phyloP scores from a whole-genome alignment of 2,329 filamentous ascomycete genomes.

The Ascochyta viciae-villosae region DNA sequence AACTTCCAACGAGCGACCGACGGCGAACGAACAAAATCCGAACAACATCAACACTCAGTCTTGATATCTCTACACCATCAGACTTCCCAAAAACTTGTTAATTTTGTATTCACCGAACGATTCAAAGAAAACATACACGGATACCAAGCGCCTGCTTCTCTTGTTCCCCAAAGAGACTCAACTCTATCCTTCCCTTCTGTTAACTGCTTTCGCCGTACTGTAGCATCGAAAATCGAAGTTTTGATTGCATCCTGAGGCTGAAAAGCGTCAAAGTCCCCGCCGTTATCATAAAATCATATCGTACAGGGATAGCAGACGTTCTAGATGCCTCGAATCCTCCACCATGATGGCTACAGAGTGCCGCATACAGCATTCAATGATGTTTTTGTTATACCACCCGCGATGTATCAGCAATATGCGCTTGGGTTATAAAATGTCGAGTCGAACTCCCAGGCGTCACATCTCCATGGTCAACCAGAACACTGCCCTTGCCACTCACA shows the following conservation, averaged over 20 bases:
- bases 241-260: too few species aligned
- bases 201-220: too few species aligned
- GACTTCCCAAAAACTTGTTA: neutral
- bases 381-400: neutral
- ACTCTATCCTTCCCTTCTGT: too few species aligned
- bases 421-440: neutral
- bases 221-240: neutral
- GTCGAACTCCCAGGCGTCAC: neutral
- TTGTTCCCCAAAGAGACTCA: too few species aligned
- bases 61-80: neutral
- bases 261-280: neutral
- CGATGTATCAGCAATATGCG: neutral
- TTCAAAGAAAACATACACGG: too few species aligned
- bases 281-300: neutral
- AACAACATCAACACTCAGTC: neutral
- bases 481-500: constrained; percentile 12
- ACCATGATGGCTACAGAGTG: too few species aligned
- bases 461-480: constrained; percentile 13
- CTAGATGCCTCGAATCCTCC: too few species aligned
- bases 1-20: constrained; percentile 14
- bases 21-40: constrained; percentile 7
- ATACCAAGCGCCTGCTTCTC: too few species aligned
- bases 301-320: neutral
- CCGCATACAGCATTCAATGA: too few species aligned
- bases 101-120: neutral